phyloP scores from a whole-genome alignment of 345 rosid genomes.

The Aquilaria yunnanensis region DNA sequence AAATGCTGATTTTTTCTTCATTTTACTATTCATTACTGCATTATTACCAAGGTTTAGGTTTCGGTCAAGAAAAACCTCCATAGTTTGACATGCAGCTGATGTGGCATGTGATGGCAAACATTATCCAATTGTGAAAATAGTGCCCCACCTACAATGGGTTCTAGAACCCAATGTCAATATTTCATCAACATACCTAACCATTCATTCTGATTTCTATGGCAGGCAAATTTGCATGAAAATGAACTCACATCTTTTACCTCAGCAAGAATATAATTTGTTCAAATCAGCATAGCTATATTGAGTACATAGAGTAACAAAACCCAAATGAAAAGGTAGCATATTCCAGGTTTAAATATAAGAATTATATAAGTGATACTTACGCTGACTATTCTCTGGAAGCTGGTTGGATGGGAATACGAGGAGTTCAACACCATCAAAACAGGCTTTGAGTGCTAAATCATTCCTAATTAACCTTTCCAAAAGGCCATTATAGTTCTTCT shows the following conservation, averaged over 20 bases:
- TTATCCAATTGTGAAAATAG: no score
- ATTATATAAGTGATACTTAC: constrained; percentile 41
- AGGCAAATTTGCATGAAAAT: no score
- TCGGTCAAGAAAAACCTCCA: no score
- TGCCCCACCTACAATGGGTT: no score
- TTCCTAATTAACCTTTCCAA: constrained; percentile 72
- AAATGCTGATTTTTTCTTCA: no score
- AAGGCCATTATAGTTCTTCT: constrained; percentile 67
- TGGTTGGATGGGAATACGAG: constrained; percentile 81
- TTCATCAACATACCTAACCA: no score
- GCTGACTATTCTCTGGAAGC: constrained; percentile 79
- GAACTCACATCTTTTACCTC: not conserved
- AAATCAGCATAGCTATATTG: not conserved
- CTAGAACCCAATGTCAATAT: no score
- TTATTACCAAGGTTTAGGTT: no score
- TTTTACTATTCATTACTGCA: no score
- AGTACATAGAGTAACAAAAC: constrained; percentile 4
- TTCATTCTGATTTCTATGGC: no score
- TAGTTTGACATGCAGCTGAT: no score
- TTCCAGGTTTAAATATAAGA: not conserved
- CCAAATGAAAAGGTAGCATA: not conserved
- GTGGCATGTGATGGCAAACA: no score
- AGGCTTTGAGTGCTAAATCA: constrained; percentile 85
- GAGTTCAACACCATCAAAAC: constrained; percentile 66
- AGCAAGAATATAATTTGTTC: not conserved